Base-by-base conservation (phyloP, 345 rosid genomes). In the Lagerstroemia speciosa region DNA sequence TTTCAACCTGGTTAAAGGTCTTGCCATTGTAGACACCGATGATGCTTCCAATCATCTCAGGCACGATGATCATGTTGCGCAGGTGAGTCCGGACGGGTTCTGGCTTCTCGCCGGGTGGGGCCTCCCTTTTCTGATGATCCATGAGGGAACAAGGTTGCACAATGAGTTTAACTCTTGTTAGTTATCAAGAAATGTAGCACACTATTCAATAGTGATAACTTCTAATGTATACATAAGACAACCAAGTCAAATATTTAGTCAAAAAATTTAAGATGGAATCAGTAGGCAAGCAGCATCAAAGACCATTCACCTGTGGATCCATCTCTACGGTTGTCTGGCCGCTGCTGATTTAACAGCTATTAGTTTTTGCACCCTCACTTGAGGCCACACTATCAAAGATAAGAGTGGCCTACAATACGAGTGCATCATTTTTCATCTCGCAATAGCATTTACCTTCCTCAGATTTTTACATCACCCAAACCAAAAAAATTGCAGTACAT, bases 311-410 rank as follows among this genome's bases (percentile, higher is more conserved):
- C 77, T 20, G 70, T 66, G 73, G 77, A 74, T 74, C 70, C 70
- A 69, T 48, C 77, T 65, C 66, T 45, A 48, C 73, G 63, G 74
- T 69, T 66, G 73, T 70, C 70, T 65, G 70, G 77, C 77, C 73
- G 67, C 73, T 62, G 67, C 77, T 74, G 77, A 74, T 29, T 57
- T 22, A 66, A 74, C 77, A 70, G 77, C 73, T 64, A 57, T 70
- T 34, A 50, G 16, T 75, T 30, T 75, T 19, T n/a, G 68, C 74
- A 70, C 71, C 50, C 37, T 57, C 16, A 48, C 31, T 75, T 63
- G 67, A 70, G 67, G 74, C 74, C 71, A 68, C 74, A 29, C 36
- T 26, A 52, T n/a, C 30, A 6, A 45, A 70, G 36, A 7, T 8
- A 30, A n/a, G n/a, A n/a, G n/a, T n/a, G n/a, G n/a, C n/a, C n/a